Evolutionary conservation across 2,329 filamentous ascomycete species (phyloP), one percentile per base, ranked within the genome.

Genomic region (Domatiomyces catenatus): DNA sequence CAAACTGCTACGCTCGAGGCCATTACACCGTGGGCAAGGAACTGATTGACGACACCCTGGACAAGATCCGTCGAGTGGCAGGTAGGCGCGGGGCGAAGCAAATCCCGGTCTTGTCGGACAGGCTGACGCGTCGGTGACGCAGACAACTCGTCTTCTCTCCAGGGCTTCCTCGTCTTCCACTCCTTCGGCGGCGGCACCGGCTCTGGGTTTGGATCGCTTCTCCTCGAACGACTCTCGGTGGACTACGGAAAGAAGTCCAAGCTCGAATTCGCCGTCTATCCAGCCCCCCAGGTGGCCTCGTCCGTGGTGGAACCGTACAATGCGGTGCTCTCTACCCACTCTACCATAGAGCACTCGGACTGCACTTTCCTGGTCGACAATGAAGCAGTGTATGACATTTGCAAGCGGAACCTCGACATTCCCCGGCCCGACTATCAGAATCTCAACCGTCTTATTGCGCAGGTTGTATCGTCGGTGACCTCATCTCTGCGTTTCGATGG

Each of bases 221-320:
- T 83, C 54, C 70, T 82, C 47, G 79, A 83, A 65, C 76, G 77
- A 58, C 72, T 83, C 49, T 75, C 77, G 47, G 73, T 74, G 58
- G 78, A 81, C 62, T 83, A 80, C 62, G 76, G 75, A 66, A 81
- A 81, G 71, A 83, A 82, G 69, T 79, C 71, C 61, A 82, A 82
- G 69, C 75, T 82, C 50, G 79, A 82, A 62, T 82, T 82, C 61
- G 72, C 77, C 53, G 75, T 82, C 50, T 83, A 82, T 65, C 79
- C 79, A 50, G 75, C 79, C 50, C 79, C 79, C 47, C 75, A 75
- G 56, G 75, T 80, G 49, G 77, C 77, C 18, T 81, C 77, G 49
- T 77, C 79, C n/a, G 77, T 83, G 39, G 79, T 83, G 36, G 79
- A 83, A 67, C 79, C 79, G 2, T 82, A 82, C 68, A 83, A 82